Base-by-base conservation (phyloP, 805 yeast species). In the Peterozyma toletana region DNA sequence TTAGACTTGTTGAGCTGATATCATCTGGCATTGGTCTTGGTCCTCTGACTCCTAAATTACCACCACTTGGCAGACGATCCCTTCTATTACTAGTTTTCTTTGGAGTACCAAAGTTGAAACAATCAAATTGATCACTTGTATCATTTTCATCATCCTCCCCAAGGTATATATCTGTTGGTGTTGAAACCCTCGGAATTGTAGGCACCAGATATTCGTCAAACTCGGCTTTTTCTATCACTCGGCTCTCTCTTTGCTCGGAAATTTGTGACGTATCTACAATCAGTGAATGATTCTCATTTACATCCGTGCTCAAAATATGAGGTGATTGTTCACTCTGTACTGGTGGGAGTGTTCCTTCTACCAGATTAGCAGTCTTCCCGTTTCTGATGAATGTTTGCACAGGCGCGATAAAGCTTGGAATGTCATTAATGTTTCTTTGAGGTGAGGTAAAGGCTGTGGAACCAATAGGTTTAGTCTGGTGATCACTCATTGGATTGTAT, bases 1-100 rank as follows among this genome's bases (percentile, higher is more conserved):
- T 17, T 16, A 38, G 43, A 29, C 44, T 37, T 34, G 47, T 41
- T 13, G 41, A 43, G 15, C 33, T 40, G 9, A 6, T 4, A 37
- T 37, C 38, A n/a, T 30, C 34, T 13, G 47, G 47, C 11, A 40
- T 17, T 29, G 41, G 43, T 33, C 47, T 37, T 34, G 47, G 47
- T 9, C 47, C 47, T 18, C 33, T 40, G 9, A 44, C 14, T 1
- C 43, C 43, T 18, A 38, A 33, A 7, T 30, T 30, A 7, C 13
- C 38, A 5, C 35, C 30, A 3, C 21, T 38, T 30, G 40, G 47
- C 5, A 9, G 10, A 5, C 13, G 4, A 13, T 31, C 34, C 13
- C 15, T 11, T 14, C 15, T 9, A 31, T 31, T 31, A 21, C 27
- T 21, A 21, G 7, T 21, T 7, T 7, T 21, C 7, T 4, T 7